Conservation (phyloP, 352 stramenopile genomes). For the Pythium insidiosum region DNA sequence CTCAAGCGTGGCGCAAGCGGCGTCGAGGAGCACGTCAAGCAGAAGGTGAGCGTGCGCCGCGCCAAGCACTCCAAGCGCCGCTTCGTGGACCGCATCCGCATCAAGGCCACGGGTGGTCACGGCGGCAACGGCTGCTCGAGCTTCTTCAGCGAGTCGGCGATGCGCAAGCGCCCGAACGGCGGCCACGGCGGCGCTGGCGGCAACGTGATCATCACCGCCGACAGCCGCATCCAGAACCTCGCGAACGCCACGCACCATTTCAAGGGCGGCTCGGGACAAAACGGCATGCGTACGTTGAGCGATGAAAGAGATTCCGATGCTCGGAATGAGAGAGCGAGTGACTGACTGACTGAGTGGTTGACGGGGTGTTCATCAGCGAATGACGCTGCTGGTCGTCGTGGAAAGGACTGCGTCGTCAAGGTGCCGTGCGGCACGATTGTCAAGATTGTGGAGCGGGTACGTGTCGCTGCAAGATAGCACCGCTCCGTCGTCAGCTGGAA, state of each 20-base stretch:
- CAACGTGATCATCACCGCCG: slow-evolving; percentile 68
- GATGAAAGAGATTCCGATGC: too few species aligned
- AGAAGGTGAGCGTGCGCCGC: slow-evolving; percentile 76
- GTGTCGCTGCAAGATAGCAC: too few species aligned
- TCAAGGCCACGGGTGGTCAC: slow-evolving; percentile 83
- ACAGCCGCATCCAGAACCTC: slow-evolving; percentile 75
- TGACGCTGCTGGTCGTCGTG: slow-evolving; percentile 60
- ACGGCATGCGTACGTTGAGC: slow-evolving; percentile 72
- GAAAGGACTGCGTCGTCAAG: slow-evolving; percentile 75
- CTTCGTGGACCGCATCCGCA: slow-evolving; percentile 87
- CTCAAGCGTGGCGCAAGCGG: slow-evolving; percentile 17
- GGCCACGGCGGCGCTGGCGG: slow-evolving; percentile 79
- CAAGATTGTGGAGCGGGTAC: slow-evolving; percentile 76
- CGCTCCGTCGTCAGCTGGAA: too few species aligned
- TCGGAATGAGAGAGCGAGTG: not conserved
- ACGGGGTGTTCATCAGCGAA: slow-evolving; percentile 35
- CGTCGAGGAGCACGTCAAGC: slow-evolving; percentile 79
- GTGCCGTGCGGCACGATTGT: slow-evolving; percentile 84
- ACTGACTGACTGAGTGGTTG: slow-evolving; percentile 2
- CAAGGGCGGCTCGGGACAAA: slow-evolving; percentile 60
- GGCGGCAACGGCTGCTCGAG: slow-evolving; percentile 85
- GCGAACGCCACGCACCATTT: slow-evolving; percentile 82
- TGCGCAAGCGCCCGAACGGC: slow-evolving; percentile 75
- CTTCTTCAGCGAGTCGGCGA: slow-evolving; percentile 65
- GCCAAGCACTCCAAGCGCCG: slow-evolving; percentile 84